Base-by-base conservation (phyloP, 768 basidiomycete genomes). In the Russula sp. region DNA sequence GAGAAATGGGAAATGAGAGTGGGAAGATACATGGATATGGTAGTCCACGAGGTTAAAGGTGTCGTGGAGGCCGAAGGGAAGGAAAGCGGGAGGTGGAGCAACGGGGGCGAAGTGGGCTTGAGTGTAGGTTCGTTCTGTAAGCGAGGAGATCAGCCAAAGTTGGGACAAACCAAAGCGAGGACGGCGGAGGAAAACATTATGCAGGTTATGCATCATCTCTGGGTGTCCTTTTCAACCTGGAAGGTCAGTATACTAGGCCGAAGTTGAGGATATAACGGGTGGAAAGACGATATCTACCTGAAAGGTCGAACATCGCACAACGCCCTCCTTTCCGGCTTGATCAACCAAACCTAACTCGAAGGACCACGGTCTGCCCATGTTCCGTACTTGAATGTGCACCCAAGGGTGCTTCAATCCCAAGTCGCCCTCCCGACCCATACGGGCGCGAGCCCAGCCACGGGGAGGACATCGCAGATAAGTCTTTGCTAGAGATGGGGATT, bases 281-380 rank as follows among this genome's bases (percentile, higher is more conserved):
- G 58, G 16, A 60, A 59, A 59, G 42, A 59, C 51, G 57, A 45
- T 49, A 58, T 53, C 41, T 64, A 92, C 90, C 86, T 91, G 90
- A 65, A 92, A 92, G 7, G 90, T 91, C 25, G 88, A 88, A 65
- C 84, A 80, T 38, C 89, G 77, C 39, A 90, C 70, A 54, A 81
- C 71, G 3, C 90, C 89, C 64, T 75, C 75, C 60, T 80, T 77
- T 14, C 84, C 83, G 13, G 72, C 71, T 58, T 78, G 79, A 74
- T 92, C 90, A 57, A 84, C 81, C 34, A 92, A 67, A 7, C 88
- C 89, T 18, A 90, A 77, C 73, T 91, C 88, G 64, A 91, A 83
- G 16, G 84, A 79, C 86, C 87, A 90, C 63, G 84, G 82, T 59
- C 81, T 77, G 45, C 79, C 81, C 69, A 91, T 60, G 69, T 85